Evolutionary conservation across 768 basidiomycete genomes (phyloP), one percentile per base, ranked within the genome.

Genomic region (Tricholoma terreum): DNA sequence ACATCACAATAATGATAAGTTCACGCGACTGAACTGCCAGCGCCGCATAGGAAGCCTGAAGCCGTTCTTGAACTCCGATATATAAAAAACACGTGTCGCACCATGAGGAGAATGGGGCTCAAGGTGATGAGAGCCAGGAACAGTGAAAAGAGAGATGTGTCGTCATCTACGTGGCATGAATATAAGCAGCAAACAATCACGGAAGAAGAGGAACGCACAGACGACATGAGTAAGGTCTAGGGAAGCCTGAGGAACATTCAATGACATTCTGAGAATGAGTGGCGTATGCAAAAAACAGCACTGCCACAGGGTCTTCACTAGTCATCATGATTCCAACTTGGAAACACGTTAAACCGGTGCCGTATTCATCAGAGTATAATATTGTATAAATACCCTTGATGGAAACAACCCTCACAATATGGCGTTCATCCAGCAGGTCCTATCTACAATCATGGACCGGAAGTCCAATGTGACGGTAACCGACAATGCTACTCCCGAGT

Each of bases 1-100:
- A 91, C 90, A 93, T 92, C 43, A 84, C 78, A 59, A 92, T 80
- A 67, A 94, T 80, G n/a, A 86, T 73, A 51, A 88, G 80, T 70
- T 94, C 92, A 27, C 92, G 85, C 3, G 87, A 90, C 60, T 87
- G 83, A 3, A 90, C 79, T 2, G 85, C 81, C 9, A 93, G 76
- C 2, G 79, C 86, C 6, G 89, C 89, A 69, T 93, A 93, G 11
- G 89, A 86, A 34, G 91, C 84, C 90, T 93, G 38, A 6, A 27
- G n/a, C 3, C 31, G 40, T 21, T 27, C 34, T 53, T 53, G 36
- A 31, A 40, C 8, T 55, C 49, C 34, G 51, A 27, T 34, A 50
- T 46, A 34, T 27, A 22, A 22, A 43, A 17, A 51, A 55, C 33
- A 51, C 30, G 61, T 40, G 15, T 63, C 72, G 48, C 66, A 87